These are phyloP conservation scores for Schizonepeta tenuifolia DNA, from an alignment of 257 asterid species.

Conservation along the genomic window DNA sequence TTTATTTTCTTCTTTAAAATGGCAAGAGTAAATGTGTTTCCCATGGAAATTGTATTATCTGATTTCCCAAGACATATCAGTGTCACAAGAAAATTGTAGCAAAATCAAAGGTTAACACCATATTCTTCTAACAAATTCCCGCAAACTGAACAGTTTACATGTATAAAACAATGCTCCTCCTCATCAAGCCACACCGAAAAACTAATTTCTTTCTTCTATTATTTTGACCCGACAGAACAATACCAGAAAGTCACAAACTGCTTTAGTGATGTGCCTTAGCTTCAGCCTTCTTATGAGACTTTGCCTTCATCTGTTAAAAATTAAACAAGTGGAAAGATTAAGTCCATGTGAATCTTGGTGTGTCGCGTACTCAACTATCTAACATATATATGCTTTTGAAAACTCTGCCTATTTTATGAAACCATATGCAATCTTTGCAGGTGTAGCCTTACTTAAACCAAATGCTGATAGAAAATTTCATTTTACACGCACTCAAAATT, in stretches of 20 bases:
- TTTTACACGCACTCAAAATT: neutral
- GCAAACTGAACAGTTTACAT: constrained; percentile 12
- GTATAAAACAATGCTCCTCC: constrained; percentile 11
- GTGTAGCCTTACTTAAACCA: neutral
- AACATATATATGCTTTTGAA: neutral
- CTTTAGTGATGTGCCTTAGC: constrained; percentile 47
- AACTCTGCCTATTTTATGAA: neutral
- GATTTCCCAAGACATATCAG: constrained; percentile 19
- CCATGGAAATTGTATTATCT: constrained; percentile 18
- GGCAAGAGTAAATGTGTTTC: neutral
- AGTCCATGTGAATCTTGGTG: constrained; percentile 7
- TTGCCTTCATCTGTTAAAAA: constrained; percentile 44
- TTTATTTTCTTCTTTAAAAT: constrained; percentile 10
- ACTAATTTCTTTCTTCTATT: constrained; percentile 29
- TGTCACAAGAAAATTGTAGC: constrained; percentile 24
- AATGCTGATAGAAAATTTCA: neutral
- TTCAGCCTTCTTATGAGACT: constrained; percentile 53
- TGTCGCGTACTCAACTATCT: neutral
- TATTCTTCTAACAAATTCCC: constrained; percentile 19
- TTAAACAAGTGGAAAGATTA: neutral
- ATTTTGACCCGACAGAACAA: constrained; percentile 28
- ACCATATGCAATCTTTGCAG: neutral
- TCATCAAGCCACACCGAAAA: constrained; percentile 20
- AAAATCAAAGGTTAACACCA: constrained; percentile 19
- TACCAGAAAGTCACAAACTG: constrained; percentile 3